Evolutionary conservation across 768 basidiomycete species (phyloP), one percentile per base, ranked within the genome.

Genomic region (Leccinum variicolor): DNA sequence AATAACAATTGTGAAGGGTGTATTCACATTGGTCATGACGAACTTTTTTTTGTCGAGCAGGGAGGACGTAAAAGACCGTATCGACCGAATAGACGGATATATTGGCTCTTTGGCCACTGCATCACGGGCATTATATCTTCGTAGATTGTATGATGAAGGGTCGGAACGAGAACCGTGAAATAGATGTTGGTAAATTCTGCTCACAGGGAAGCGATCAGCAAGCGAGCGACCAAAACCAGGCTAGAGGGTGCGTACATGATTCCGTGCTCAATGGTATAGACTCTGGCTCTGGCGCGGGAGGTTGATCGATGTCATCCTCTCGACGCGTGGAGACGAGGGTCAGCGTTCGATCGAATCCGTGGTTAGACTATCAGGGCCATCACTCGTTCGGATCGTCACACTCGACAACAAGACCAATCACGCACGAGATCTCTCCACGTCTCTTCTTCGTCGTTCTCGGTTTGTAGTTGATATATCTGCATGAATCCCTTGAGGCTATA

Each of bases 401-500:
- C 25, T 49, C 26, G 33, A 29, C 21, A 57, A 50, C 21, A 45
- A 54, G 33, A 23, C 54, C 50, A 57, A 69, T 10, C 19, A 67
- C 84, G 63, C 64, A 90, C 88, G 61, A 92, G 73, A 76, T 92
- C 90, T 71, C 81, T 78, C 89, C 88, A 92, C 8, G 90, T 93
- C 73, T 93, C 89, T 69, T 85, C 85, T 62, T 90, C 88, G 61
- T 92, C 90, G 60, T 84, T 89, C 63, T 90, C 87, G 1, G 89
- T 90, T 69, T 93, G 91, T n/a, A 92, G 73, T 64, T 90, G 87
- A 66, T 92, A 92, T 54, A 92, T 83, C 68, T 92, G 89, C 68
- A 90, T 67, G 66, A 93, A 92, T 2, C 90, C 90, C 67, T 86
- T 86, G 67, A 90, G 84, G 17, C 90, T 92, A 52, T 15, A 45